Conservation (phyloP, 179 eudicot genomes). For the Monotropa hypopitys region DNA sequence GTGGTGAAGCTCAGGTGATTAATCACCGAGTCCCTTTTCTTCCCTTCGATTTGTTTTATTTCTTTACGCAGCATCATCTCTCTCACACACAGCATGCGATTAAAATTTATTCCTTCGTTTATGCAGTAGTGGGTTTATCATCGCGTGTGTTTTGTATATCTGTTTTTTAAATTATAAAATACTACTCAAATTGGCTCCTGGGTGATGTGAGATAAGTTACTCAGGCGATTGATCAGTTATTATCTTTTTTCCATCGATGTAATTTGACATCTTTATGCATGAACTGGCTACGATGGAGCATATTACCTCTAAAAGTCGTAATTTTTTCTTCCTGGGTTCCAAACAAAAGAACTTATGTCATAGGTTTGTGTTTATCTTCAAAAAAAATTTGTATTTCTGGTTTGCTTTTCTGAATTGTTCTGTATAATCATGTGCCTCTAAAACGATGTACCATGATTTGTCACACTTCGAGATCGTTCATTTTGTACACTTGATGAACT, state of each 20-base stretch:
- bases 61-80: neutral
- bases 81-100: neutral
- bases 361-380: neutral
- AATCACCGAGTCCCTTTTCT: too few relatives aligned
- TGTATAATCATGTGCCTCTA: neutral
- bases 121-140: neutral
- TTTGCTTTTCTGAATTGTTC: neutral
- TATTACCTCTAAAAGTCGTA: neutral
- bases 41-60: too few relatives aligned
- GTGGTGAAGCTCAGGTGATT: too few relatives aligned
- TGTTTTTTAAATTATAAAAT: neutral
- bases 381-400: neutral
- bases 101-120: neutral
- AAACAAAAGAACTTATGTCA: neutral
- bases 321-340: neutral
- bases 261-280: neutral
- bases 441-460: neutral
- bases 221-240: conserved; percentile 6
- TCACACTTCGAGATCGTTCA: neutral
- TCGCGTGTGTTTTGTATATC: neutral
- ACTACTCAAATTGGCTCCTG: neutral
- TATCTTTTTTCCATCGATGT: neutral
- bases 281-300: neutral
- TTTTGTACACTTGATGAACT: neutral
- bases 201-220: neutral